Evolutionary conservation across 768 basidiomycete species (phyloP), one percentile per base, ranked within the genome.

Genomic region (Tricholoma matsutake): DNA sequence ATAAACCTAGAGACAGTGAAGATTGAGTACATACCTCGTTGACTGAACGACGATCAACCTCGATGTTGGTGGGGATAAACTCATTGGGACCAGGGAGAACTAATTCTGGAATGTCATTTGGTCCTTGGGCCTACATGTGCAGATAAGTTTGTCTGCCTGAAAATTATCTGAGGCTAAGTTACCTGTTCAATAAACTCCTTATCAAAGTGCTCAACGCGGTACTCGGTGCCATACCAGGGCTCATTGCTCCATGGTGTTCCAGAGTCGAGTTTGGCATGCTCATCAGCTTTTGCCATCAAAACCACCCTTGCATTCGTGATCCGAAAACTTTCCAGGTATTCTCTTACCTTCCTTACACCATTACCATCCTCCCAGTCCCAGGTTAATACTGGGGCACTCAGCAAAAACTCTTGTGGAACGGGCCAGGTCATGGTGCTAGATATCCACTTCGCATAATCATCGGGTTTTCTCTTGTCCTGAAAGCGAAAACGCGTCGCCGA

Each of bases 161-260:
- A 28, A 28, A 28, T 9, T 13, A 35, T 47, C 34, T 37, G 20
- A 22, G 45, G 52, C 4, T 16, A 20, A 14, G 72, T 57, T 61
- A 84, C 85, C 79, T 83, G 71, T 67, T 77, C 71, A 37, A 91
- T 63, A 67, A 96, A 88, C 25, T 83, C 78, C 31, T 81, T 74
- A 55, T 88, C 84, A 70, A 91, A 84, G 56, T 77, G 79, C 65
- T 91, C 83, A n/a, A 96, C 85, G 35, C 79, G 78, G 73, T 96
- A 98, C 63, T 85, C 82, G 2, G 97, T 98, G 4, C 90, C 93
- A 73, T 99, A 99, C 86, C 94, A 94, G 45, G 89, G 87, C 74
- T 98, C 97, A 47, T 82, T 85, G 64, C 82, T 68, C 92, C 92
- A 94, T 13, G 68, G 60, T 9, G 73, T 65, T 37, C 75, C 72